Evolutionary conservation across 2,329 filamentous ascomycete genomes (phyloP).

Genomic region (Aspergillus sp.): DNA sequence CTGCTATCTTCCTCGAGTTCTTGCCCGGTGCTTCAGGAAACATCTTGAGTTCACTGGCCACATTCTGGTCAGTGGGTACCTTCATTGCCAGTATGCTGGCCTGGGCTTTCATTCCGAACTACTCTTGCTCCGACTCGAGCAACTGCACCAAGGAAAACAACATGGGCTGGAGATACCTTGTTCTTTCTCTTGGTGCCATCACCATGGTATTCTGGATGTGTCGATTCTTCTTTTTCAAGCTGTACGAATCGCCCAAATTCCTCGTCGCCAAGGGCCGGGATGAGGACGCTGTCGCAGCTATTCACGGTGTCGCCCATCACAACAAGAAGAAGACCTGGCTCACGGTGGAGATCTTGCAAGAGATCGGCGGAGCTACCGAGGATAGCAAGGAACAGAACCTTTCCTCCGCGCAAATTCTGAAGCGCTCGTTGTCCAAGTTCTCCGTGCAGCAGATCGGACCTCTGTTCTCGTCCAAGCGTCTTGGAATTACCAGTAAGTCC

Average conservation of each 20-base stretch:
- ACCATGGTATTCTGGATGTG: slow-evolving; percentile 71
- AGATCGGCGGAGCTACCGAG: too few species aligned
- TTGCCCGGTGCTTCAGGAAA: slow-evolving; percentile 69
- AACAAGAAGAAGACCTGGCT: too few species aligned
- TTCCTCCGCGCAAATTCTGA: too few species aligned
- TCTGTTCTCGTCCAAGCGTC: too few species aligned
- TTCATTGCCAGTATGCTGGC: slow-evolving; percentile 50
- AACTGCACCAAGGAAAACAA: slow-evolving; percentile 54
- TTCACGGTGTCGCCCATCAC: too few species aligned
- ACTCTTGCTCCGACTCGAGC: slow-evolving; percentile 48
- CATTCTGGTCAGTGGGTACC: slow-evolving; percentile 77
- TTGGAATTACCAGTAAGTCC: too few species aligned
- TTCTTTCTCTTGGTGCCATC: slow-evolving; percentile 66
- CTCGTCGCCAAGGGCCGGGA: slow-evolving; percentile 60
- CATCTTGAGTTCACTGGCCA: slow-evolving; percentile 71
- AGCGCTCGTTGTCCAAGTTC: too few species aligned
- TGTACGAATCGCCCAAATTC: slow-evolving; percentile 85
- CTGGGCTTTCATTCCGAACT: slow-evolving; percentile 73
- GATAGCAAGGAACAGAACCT: too few species aligned
- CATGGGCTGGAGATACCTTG: slow-evolving; percentile 71
- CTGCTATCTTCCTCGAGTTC: slow-evolving; percentile 79
- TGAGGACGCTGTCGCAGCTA: too few species aligned
- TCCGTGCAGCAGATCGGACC: too few species aligned
- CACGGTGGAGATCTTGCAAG: too few species aligned
- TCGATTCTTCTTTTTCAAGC: slow-evolving; percentile 75